These are phyloP conservation scores for Fusarium anthophilum DNA, from an alignment of 2,329 filamentous ascomycete species.

Conservation along the genomic window DNA sequence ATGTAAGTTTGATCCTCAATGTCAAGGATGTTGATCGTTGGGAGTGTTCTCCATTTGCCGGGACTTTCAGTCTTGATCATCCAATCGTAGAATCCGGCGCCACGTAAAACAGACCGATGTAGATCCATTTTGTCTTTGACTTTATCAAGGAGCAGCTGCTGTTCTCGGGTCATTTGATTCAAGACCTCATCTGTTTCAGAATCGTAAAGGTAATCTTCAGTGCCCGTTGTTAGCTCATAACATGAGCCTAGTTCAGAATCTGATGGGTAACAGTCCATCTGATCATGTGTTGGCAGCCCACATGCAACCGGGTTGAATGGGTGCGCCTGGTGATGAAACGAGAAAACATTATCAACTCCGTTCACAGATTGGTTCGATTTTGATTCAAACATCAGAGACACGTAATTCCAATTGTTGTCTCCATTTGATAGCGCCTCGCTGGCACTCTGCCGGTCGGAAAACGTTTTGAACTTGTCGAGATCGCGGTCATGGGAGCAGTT, in stretches of 20 bases:
- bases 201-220: too few relatives aligned
- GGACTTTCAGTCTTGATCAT: not conserved
- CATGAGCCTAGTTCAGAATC: too few relatives aligned
- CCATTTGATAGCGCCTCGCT: not conserved
- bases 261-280: too few relatives aligned
- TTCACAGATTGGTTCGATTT: not conserved
- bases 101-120: slow-evolving; percentile 20
- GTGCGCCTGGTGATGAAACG: not conserved
- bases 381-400: not conserved
- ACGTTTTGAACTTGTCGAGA: not conserved
- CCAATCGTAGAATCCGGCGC: slow-evolving; percentile 12
- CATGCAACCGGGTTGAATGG: not conserved
- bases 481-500: not conserved
- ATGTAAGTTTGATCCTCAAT: not conserved
- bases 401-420: not conserved
- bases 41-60: not conserved
- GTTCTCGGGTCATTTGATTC: rapidly evolving
- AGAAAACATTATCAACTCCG: not conserved
- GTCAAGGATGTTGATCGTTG: slow-evolving; percentile 1
- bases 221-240: too few relatives aligned
- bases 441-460: not conserved
- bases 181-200: rapidly evolving
- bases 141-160: not conserved
- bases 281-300: too few relatives aligned
- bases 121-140: slow-evolving; percentile 4